These are phyloP conservation scores for Murraya paniculata DNA, from an alignment of 345 rosid genomes.

Conservation along the genomic window DNA sequence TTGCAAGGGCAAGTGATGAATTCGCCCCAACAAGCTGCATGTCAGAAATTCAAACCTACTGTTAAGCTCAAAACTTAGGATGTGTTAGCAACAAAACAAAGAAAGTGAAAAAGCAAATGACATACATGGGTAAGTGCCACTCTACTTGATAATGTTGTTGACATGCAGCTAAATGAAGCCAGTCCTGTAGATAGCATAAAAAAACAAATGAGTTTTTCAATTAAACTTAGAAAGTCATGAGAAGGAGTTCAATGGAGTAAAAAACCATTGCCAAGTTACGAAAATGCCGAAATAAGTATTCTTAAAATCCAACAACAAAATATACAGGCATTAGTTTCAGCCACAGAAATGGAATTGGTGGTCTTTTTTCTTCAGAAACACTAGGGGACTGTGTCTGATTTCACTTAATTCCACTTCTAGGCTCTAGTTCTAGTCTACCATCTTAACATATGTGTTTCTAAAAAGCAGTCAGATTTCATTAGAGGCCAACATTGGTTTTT, in stretches of 20 bases:
- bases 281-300: neutral
- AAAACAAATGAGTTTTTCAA: neutral
- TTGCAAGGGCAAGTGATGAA: slow-evolving; percentile 88
- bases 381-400: neutral
- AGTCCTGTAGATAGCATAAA: slow-evolving; percentile 53
- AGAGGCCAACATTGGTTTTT: neutral
- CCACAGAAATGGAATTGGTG: neutral
- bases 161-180: slow-evolving; percentile 94
- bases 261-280: neutral
- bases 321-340: neutral
- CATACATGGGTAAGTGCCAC: slow-evolving; percentile 90
- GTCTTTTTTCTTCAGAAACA: neutral
- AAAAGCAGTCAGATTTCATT: neutral
- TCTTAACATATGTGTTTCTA: neutral
- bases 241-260: neutral
- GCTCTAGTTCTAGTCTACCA: neutral
- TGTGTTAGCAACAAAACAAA: neutral
- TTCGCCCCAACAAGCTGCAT: slow-evolving; percentile 94
- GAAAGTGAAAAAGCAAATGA: slow-evolving; percentile 17
- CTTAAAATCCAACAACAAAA: neutral
- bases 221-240: neutral
- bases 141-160: slow-evolving; percentile 96
- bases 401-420: neutral
- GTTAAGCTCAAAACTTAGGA: slow-evolving; percentile 11
- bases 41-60: slow-evolving; percentile 7